Evolutionary conservation across 2,329 filamentous ascomycete genomes (phyloP).

Genomic region (Fusarium praegraminearum): DNA sequence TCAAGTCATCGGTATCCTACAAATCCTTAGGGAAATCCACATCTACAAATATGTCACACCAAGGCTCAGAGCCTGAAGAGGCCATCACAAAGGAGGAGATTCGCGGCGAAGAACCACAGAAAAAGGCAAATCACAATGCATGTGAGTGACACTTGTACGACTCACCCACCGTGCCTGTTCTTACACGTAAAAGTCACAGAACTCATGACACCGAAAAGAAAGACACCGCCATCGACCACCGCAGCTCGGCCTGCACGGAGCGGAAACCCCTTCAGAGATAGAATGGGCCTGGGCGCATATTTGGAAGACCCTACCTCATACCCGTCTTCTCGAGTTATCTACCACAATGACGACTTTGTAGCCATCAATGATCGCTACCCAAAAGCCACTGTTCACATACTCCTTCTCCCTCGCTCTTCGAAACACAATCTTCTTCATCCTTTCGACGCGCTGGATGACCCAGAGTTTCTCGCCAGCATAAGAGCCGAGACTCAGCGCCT

Average conservation of each 20-base stretch:
- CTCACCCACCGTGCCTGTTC: slow-evolving; percentile 3
- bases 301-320: slow-evolving; percentile 72
- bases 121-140: slow-evolving; percentile 54
- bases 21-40: not conserved
- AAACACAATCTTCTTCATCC: slow-evolving; percentile 75
- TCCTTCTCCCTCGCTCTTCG: slow-evolving; percentile 83
- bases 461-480: slow-evolving; percentile 74
- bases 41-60: slow-evolving; percentile 42
- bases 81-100: slow-evolving; percentile 59
- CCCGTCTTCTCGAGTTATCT: slow-evolving; percentile 71
- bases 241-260: slow-evolving; percentile 34
- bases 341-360: slow-evolving; percentile 76
- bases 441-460: slow-evolving; percentile 79
- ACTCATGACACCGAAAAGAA: slow-evolving; percentile 56
- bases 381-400: slow-evolving; percentile 85
- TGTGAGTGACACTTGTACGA: slow-evolving; percentile 51
- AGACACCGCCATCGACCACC: slow-evolving; percentile 43
- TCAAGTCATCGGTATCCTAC: not conserved
- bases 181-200: slow-evolving; percentile 40
- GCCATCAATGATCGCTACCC: slow-evolving; percentile 86
- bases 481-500: slow-evolving; percentile 71
- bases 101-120: slow-evolving; percentile 48
- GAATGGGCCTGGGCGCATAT: slow-evolving; percentile 76
- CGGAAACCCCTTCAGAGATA: slow-evolving; percentile 58
- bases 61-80: slow-evolving; percentile 53